These are phyloP conservation scores for Aaosphaeria arxii DNA, from an alignment of 2,329 filamentous ascomycete species.

Conservation along the genomic window DNA sequence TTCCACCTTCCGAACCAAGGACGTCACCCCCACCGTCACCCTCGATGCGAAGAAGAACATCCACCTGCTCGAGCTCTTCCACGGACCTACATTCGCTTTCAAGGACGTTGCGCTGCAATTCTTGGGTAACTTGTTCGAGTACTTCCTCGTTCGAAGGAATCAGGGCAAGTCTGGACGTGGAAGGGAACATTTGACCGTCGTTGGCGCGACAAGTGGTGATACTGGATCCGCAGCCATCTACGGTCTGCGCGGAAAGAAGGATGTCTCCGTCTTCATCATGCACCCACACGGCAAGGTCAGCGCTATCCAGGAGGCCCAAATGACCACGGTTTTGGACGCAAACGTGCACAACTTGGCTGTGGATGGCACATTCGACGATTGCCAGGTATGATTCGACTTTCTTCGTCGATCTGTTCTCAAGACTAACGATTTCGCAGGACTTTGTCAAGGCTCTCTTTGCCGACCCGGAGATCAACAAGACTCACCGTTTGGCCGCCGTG, in stretches of 20 bases:
- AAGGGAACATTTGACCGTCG: constrained; percentile 40
- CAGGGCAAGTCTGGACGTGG: constrained; percentile 67
- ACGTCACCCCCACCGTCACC: constrained; percentile 77
- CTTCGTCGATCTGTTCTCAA: not conserved
- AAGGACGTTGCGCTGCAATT: constrained; percentile 91
- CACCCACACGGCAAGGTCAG: constrained; percentile 88
- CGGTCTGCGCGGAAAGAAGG: constrained; percentile 89
- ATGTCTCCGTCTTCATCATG: constrained; percentile 94
- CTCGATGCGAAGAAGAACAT: constrained; percentile 70
- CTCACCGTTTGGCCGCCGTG: constrained; percentile 82
- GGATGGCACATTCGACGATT: constrained; percentile 91
- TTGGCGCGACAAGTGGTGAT: constrained; percentile 44
- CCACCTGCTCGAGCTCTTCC: constrained; percentile 89
- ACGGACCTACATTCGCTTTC: constrained; percentile 93
- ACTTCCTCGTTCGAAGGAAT: constrained; percentile 75
- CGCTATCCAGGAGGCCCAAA: constrained; percentile 92
- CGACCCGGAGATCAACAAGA: constrained; percentile 78
- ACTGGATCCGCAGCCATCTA: constrained; percentile 96
- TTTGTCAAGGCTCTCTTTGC: constrained; percentile 92
- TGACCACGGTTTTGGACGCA: constrained; percentile 86
- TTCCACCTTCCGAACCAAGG: constrained; percentile 76
- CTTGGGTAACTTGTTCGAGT: constrained; percentile 93
- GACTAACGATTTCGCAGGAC: constrained; percentile 54
- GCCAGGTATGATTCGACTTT: constrained; percentile 59
- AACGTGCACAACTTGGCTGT: constrained; percentile 94